Conservation (phyloP, 2,329 filamentous ascomycete genomes). For the Talaromyces atroroseus region DNA sequence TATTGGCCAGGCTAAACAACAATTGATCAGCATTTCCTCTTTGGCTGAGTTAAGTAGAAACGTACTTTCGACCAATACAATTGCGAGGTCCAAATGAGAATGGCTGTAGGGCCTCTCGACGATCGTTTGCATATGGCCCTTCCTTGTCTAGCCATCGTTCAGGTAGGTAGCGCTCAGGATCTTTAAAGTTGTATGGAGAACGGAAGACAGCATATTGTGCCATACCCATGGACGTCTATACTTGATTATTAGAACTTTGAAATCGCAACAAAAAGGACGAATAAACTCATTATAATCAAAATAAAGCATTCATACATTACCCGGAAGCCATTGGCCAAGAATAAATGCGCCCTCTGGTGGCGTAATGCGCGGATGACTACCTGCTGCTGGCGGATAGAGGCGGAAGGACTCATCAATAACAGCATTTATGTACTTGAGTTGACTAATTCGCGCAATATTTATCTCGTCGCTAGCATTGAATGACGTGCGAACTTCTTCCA, state of each 20-base stretch:
- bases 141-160: slow-evolving; percentile 34
- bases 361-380: slow-evolving; percentile 19
- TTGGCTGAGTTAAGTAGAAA: not conserved
- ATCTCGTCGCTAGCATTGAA: slow-evolving; percentile 39
- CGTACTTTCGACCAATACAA: slow-evolving; percentile 49
- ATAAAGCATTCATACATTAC: slow-evolving; percentile 19
- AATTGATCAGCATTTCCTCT: not conserved
- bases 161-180: slow-evolving; percentile 43
- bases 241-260: not conserved
- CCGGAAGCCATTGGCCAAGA: slow-evolving; percentile 20
- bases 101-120: slow-evolving; percentile 43
- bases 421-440: slow-evolving; percentile 38
- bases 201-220: slow-evolving; percentile 47
- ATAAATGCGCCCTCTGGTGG: slow-evolving; percentile 18
- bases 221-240: slow-evolving; percentile 17
- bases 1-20: slow-evolving; percentile 41
- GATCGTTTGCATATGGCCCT: slow-evolving; percentile 37
- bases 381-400: slow-evolving; percentile 33
- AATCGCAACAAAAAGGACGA: not conserved
- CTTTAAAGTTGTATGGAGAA: slow-evolving; percentile 41
- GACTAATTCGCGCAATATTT: slow-evolving; percentile 23
- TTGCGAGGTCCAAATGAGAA: slow-evolving; percentile 48
- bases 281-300: too few relatives aligned
- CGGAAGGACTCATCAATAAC: slow-evolving; percentile 41
- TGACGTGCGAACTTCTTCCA: slow-evolving; percentile 35